Base-by-base conservation (phyloP, 495 filamentous ascomycete genomes). In the Penicillium atrosanguineum region DNA sequence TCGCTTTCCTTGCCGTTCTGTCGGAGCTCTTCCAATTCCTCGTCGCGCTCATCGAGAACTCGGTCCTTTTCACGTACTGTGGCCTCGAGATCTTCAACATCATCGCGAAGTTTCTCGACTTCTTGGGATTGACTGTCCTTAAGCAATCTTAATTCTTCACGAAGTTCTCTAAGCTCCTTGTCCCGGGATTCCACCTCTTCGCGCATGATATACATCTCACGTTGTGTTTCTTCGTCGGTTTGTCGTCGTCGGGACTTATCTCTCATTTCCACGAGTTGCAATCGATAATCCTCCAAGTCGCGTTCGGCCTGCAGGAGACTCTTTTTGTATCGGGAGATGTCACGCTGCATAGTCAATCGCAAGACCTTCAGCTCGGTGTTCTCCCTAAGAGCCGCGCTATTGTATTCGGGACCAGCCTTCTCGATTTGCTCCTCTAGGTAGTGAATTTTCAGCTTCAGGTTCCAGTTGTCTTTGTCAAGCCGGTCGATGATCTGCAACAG, bases 351-450 rank as follows among this genome's bases (percentile, higher is more conserved):
- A 1, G 88, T 92, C 48, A 93, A 78, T 65, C 87, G 87, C 64
- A 92, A 83, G 47, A 96, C 89, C 71, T 97, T 97, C 38, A 98
- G 83, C 54, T 96, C 92, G 16, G 92, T 93, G 60, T 97, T 97
- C 72, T 98, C 94, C 64, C 87, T 87, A 12, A 98, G 73, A 0
- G 95, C 89, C 19, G 83, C 81, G 59, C 93, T 87, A 64, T 90
- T 92, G 75, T 90, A 90, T 31, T 88, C 87, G 3, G 91, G 91
- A 0, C 94, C 95, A 21, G 85, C 81, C 65, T 93, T 95, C 36
- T 86, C 79, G 15, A 97, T 66, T 21, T 88, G 85, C 59, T 97
- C 90, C 69, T 93, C 91, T 25, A 98, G 77, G 61, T 93, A 97
- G 70, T 96, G 92, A 37, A 97, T 94, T 71, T 96, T 97, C 51